Percentiles rank a stretch among this genome's conserved stretches.
These are phyloP conservation scores for Russula ochroleuca DNA, from an alignment of 768 basidiomycete genomes.

Conservation along the genomic window DNA sequence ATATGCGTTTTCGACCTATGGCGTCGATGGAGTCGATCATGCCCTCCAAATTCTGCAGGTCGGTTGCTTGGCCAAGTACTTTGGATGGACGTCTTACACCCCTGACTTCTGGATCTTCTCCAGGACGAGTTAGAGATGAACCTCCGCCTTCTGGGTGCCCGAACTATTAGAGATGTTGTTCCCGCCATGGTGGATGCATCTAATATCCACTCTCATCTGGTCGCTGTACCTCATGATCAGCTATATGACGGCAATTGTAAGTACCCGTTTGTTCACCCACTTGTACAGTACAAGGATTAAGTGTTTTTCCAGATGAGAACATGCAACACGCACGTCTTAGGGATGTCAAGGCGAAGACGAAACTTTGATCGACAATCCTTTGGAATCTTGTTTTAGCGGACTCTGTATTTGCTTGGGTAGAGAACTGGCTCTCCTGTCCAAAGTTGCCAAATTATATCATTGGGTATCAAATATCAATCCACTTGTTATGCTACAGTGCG, in stretches of 20 bases:
- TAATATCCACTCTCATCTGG: constrained; percentile 61
- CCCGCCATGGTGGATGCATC: constrained; percentile 88
- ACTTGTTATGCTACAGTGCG: constrained; percentile 24
- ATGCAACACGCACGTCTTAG: constrained; percentile 43
- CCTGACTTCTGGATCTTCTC: constrained; percentile 9
- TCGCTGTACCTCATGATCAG: constrained; percentile 64
- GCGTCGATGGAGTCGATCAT: constrained; percentile 78
- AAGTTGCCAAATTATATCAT: background rate
- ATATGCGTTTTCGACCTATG: constrained; percentile 87
- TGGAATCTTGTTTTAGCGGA: background rate
- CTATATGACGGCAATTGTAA: constrained; percentile 79
- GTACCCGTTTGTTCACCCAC: constrained; percentile 46
- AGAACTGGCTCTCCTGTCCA: background rate
- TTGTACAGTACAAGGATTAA: constrained; percentile 1
- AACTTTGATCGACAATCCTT: background rate
- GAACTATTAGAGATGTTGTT: constrained; percentile 69
- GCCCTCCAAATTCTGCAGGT: constrained; percentile 77
- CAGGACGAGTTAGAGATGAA: constrained; percentile 99
- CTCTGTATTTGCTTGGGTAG: background rate
- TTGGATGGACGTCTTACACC: background rate
- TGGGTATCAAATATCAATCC: constrained; percentile 13
- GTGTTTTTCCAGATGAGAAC: constrained; percentile 37
- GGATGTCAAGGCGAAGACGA: constrained; percentile 24
- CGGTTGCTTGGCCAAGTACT: constrained; percentile 32
- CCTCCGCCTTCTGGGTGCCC: constrained; percentile 86